These are phyloP conservation scores for Conoideocrella luteorostrata DNA, from an alignment of 2,329 filamentous ascomycete genomes.

Conservation along the genomic window DNA sequence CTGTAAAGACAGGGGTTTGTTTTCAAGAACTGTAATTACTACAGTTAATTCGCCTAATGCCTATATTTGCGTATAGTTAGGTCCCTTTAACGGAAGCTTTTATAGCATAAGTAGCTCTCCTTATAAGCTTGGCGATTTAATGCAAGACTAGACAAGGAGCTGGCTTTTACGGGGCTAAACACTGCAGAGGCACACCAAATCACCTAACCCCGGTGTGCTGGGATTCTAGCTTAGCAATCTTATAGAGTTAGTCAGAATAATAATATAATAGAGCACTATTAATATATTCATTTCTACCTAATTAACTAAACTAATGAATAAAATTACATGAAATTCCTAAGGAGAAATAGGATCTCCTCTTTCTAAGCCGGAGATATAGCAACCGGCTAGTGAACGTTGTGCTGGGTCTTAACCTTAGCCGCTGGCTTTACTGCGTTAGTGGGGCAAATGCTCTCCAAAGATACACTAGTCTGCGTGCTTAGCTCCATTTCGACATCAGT, in stretches of 20 bases:
- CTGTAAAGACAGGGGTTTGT: not conserved
- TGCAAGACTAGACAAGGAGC: not conserved
- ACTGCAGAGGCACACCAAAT: too few species aligned
- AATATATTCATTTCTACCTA: not conserved
- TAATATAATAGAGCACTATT: not conserved
- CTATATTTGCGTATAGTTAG: not conserved
- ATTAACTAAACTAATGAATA: not conserved
- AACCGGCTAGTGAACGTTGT: not conserved
- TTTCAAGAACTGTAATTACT: not conserved
- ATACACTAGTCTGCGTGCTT: not conserved
- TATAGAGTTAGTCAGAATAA: not conserved
- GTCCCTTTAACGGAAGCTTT: not conserved
- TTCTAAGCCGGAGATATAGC: not conserved
- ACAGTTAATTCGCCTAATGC: not conserved
- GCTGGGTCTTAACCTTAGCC: not conserved
- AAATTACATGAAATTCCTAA: not conserved
- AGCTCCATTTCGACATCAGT: not conserved
- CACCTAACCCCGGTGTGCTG: not conserved
- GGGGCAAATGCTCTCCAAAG: not conserved
- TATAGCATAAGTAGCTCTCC: not conserved
- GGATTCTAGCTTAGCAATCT: not conserved
- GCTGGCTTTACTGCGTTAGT: not conserved
- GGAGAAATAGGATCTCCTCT: not conserved
- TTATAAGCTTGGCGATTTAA: not conserved
- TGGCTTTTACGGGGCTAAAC: not conserved